Evolutionary conservation across 2,329 filamentous ascomycete species (phyloP).

Genomic region (Fonsecaea nubica): DNA sequence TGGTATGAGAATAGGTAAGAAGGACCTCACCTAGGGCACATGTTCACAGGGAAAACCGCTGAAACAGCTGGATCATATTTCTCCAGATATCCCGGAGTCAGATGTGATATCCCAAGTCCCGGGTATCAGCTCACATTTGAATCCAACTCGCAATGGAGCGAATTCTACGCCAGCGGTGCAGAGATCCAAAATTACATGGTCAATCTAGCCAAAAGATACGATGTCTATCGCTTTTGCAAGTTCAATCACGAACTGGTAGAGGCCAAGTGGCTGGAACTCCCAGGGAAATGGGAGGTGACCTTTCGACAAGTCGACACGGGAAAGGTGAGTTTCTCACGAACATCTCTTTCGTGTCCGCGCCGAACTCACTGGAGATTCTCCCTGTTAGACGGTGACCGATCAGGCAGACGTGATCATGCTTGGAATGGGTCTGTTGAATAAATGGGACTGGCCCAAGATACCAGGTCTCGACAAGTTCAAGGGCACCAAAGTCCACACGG

Average conservation of each 20-base stretch:
- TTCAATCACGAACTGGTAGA: constrained; percentile 26
- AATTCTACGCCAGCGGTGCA: constrained; percentile 30
- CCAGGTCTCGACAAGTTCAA: constrained; percentile 39
- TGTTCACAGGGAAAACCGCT: too few species aligned
- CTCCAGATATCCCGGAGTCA: constrained; percentile 10
- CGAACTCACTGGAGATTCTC: background rate
- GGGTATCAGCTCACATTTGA: constrained; percentile 56
- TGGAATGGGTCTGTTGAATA: constrained; percentile 38
- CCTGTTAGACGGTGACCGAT: background rate
- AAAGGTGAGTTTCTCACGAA: constrained; percentile 8
- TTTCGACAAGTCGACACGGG: background rate
- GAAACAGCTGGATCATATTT: background rate
- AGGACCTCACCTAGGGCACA: background rate
- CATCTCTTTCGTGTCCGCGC: too few species aligned
- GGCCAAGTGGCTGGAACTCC: constrained; percentile 29
- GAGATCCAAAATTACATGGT: constrained; percentile 35
- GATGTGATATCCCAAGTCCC: constrained; percentile 43
- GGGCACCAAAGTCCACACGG: constrained; percentile 39
- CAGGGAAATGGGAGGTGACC: constrained; percentile 13
- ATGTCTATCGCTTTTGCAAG: constrained; percentile 34
- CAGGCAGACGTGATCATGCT: constrained; percentile 43
- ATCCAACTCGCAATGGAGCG: constrained; percentile 44
- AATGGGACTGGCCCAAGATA: constrained; percentile 43
- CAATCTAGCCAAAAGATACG: constrained; percentile 27
- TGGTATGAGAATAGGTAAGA: constrained; percentile 51